Evolutionary conservation across 345 rosid genomes (phyloP), one percentile per base, ranked within the genome.

Genomic region (Reutealis trisperma): DNA sequence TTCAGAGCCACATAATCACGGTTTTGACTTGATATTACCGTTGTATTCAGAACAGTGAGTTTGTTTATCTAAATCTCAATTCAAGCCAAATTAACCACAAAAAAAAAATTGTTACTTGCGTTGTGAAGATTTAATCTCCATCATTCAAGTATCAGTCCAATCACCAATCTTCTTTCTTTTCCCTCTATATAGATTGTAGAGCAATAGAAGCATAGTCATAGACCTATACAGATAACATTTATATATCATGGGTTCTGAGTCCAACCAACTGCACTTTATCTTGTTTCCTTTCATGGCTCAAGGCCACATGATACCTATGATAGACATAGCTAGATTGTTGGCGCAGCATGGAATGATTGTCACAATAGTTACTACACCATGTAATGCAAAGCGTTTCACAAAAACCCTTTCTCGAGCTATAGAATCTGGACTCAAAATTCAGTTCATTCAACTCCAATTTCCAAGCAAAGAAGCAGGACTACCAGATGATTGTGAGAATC

Each of bases 301-400:
- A 60, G 83, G 77, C 68, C 77, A 81, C 73, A 66, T 77, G 74
- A 76, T 76, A 22, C 83, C 83, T 8, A 72, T 81, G 74, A 21
- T 76, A 11, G 83, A 81, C 66, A 81, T 67, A 2, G 83, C 80
- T 47, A 76, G 22, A 34, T 34, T 76, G 27, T 27, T 81, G 15
- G 77, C 83, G 1, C 73, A 67, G 16, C 57, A 73, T 1, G 77
- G 74, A 1, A n/a, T 49, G 45, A 34, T 54, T 4, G 21, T 54
- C 6, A 54, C n/a, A 15, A 54, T 54, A 18, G n/a, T 54, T 18
- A 54, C 59, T 2, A 54, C 59, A 15, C 59, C 59, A 18, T 14
- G 63, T 3, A 83, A 82, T 55, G 86, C 85, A 15, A 71, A 58
- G 34, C 84, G 77, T 3, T 65, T 76, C 18, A 61, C 57, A 45